These are phyloP conservation scores for Saccharomycopsis schoenii DNA, from an alignment of 805 yeast species.

Conservation along the genomic window DNA sequence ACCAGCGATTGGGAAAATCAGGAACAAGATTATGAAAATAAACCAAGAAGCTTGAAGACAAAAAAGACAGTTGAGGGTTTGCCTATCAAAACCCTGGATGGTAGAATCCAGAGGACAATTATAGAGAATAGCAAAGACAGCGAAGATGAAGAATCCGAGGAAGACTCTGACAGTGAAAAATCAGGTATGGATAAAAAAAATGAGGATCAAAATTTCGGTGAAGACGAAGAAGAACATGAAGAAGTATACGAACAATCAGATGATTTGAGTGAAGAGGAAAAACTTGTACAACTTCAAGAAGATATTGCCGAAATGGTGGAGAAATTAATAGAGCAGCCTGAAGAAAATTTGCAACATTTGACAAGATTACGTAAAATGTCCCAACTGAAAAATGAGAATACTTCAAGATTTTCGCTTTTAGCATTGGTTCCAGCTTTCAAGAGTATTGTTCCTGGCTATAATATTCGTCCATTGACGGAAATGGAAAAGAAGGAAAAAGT, in stretches of 20 bases:
- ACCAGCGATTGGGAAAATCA: constrained; percentile 51
- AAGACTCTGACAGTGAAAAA: constrained; percentile 9
- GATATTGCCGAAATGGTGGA: constrained; percentile 77
- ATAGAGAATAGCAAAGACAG: constrained; percentile 24
- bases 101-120: constrained; percentile 61
- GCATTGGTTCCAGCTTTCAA: constrained; percentile 81
- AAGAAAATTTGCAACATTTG: constrained; percentile 60
- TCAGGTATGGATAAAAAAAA: constrained; percentile 12
- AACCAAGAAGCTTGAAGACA: constrained; percentile 50
- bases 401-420: constrained; percentile 60
- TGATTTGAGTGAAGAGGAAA: constrained; percentile 43
- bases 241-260: constrained; percentile 24
- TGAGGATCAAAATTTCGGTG: constrained; percentile 22
- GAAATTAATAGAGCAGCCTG: constrained; percentile 76
- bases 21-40: constrained; percentile 70
- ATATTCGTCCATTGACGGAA: constrained; percentile 74
- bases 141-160: constrained; percentile 20
- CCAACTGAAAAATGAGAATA: constrained; percentile 52
- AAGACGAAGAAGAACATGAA: constrained; percentile 26
- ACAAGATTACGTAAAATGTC: constrained; percentile 64
- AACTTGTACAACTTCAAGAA: constrained; percentile 57
- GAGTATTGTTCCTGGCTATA: constrained; percentile 78
- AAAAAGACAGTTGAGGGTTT: constrained; percentile 50
- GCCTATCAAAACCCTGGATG: constrained; percentile 69
- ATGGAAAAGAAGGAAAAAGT: constrained; percentile 75